These are phyloP conservation scores for Fomitopsis serialis DNA, from an alignment of 768 basidiomycete genomes.

Conservation along the genomic window DNA sequence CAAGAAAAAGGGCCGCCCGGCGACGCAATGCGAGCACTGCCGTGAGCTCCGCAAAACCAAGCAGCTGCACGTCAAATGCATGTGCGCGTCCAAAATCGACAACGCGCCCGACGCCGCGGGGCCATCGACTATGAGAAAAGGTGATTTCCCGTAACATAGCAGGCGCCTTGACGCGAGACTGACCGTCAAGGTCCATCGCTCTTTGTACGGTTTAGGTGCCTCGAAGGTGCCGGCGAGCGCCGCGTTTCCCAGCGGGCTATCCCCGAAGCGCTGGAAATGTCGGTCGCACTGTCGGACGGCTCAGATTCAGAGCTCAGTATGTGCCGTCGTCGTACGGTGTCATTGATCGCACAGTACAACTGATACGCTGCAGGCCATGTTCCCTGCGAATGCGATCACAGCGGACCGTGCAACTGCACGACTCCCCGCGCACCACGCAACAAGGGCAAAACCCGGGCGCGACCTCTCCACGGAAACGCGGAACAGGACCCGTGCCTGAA, in stretches of 20 bases:
- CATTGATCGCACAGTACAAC: not conserved
- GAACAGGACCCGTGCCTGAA: conserved; percentile 3
- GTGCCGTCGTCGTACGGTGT: not conserved
- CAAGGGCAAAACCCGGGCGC: conserved; percentile 6
- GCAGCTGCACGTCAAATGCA: conserved; percentile 36
- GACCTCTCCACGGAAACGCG: conserved; percentile 3
- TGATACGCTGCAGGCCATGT: conserved; percentile 4
- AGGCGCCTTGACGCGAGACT: conserved; percentile 13
- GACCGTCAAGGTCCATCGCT: conserved; percentile 39
- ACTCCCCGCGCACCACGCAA: conserved; percentile 27
- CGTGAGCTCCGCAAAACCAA: conserved; percentile 34
- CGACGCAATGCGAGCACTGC: conserved; percentile 44
- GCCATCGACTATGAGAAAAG: not conserved
- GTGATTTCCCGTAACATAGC: not conserved
- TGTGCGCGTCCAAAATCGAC: conserved; percentile 23
- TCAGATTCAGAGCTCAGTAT: conserved; percentile 59
- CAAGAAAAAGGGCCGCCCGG: conserved; percentile 56
- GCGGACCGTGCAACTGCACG: conserved; percentile 53
- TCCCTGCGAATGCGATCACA: conserved; percentile 40
- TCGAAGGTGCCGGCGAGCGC: conserved; percentile 62
- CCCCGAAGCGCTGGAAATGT: conserved; percentile 63
- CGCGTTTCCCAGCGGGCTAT: conserved; percentile 75
- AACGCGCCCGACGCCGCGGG: not conserved
- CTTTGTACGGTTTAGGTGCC: conserved; percentile 33
- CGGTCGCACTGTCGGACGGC: conserved; percentile 48